Percentiles rank a stretch among this genome's conserved stretches.
phyloP scores from a whole-genome alignment of 2,329 filamentous ascomycete genomes.

The Elsinoe batatas region DNA sequence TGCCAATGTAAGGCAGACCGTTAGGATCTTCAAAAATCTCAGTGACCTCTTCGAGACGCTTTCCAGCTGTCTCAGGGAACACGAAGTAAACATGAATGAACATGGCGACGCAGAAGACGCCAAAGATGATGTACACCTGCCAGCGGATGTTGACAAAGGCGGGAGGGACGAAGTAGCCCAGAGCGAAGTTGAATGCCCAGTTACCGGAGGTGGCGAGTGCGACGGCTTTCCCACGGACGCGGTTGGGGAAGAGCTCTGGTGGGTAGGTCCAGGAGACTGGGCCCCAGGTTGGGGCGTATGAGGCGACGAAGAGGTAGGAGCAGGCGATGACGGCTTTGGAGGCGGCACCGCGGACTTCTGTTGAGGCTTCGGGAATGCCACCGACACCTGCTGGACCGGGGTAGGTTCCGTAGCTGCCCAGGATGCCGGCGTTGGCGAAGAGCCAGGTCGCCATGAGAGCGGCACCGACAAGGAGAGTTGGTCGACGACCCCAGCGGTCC shows the following conservation, averaged over 20 bases:
- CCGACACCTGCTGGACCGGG: slow-evolving; percentile 28
- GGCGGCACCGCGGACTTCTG: slow-evolving; percentile 31
- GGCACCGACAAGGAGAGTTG: slow-evolving; percentile 55
- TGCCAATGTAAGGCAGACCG: slow-evolving; percentile 36
- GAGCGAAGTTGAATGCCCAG: slow-evolving; percentile 51
- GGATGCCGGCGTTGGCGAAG: slow-evolving; percentile 52
- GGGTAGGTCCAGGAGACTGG: slow-evolving; percentile 44
- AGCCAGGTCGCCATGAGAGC: slow-evolving; percentile 54
- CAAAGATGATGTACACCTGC: slow-evolving; percentile 66
- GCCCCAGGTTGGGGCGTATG: slow-evolving; percentile 56
- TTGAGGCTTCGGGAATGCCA: slow-evolving; percentile 33
- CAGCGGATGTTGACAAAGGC: slow-evolving; percentile 47
- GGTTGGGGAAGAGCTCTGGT: slow-evolving; percentile 52
- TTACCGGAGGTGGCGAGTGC: slow-evolving; percentile 51
- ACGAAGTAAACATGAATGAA: slow-evolving; percentile 59
- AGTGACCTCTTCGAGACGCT: slow-evolving; percentile 68
- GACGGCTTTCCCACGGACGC: slow-evolving; percentile 54
- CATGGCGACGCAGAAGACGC: slow-evolving; percentile 57
- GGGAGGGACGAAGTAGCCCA: slow-evolving; percentile 49
- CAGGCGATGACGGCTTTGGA: slow-evolving; percentile 51
- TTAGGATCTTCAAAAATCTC: slow-evolving; percentile 50
- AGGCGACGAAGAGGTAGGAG: slow-evolving; percentile 63
- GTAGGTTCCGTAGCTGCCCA: slow-evolving; percentile 47
- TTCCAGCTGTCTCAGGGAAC: slow-evolving; percentile 61
- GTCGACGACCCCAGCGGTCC: slow-evolving; percentile 65